Percentiles rank a stretch among this genome's conserved stretches.
phyloP scores from a whole-genome alignment of 139 green algal species.

The Micromonas commoda region DNA sequence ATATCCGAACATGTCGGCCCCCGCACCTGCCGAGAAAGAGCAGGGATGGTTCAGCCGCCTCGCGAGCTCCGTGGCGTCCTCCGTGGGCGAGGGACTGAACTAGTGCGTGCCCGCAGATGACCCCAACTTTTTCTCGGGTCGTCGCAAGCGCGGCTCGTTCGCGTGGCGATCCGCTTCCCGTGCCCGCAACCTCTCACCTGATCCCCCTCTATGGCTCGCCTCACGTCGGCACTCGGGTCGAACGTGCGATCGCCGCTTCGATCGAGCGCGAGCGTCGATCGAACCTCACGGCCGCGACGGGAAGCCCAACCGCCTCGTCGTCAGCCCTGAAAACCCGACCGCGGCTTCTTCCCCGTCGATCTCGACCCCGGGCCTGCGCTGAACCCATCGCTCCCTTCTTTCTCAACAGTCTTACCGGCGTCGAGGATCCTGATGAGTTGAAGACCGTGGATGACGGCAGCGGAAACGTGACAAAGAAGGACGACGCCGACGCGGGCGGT shows the following conservation, averaged over 20 bases:
- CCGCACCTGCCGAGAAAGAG: no score
- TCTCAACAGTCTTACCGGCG: neutral
- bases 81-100: neutral
- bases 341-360: no score
- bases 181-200: neutral
- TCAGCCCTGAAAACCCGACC: no score
- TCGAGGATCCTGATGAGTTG: neutral
- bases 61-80: neutral
- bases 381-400: neutral
- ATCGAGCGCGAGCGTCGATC: no score
- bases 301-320: no score
- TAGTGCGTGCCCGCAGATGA: neutral
- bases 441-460: neutral
- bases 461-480: neutral
- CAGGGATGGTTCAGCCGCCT: neutral
- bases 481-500: conserved; percentile 2
- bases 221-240: no score
- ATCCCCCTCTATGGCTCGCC: no score
- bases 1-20: neutral
- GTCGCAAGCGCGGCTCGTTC: neutral
- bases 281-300: no score
- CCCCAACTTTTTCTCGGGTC: neutral
- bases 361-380: no score
- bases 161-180: neutral
- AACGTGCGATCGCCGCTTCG: no score